Evolutionary conservation across 202 grass and related monocot genomes (phyloP).

Genomic region (Eragrostis tef): DNA sequence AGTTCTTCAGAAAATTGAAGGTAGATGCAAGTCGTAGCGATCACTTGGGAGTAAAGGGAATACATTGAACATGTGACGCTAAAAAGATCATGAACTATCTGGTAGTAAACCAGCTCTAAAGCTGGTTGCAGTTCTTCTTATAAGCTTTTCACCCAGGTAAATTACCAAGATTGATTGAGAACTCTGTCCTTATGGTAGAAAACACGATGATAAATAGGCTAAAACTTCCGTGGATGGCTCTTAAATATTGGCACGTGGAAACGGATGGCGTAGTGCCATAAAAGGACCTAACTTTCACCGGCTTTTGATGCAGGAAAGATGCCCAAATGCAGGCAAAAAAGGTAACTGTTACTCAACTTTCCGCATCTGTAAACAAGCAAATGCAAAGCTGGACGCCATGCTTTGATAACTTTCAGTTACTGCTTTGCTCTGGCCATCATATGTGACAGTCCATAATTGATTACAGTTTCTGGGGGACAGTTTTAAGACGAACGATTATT

Average conservation of each 20-base stretch:
- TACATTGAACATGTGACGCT: not conserved
- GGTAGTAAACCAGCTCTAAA: too few species aligned
- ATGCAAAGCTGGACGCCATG: conserved; percentile 21
- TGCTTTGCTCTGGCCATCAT: not conserved
- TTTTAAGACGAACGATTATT: not conserved
- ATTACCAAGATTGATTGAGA: too few species aligned
- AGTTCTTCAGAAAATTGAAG: not conserved
- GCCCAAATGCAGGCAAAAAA: conserved; percentile 10
- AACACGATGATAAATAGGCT: not conserved
- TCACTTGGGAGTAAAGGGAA: conserved; percentile 36
- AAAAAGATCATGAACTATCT: too few species aligned
- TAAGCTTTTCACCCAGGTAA: too few species aligned
- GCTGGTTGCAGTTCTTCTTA: too few species aligned
- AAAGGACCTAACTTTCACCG: not conserved
- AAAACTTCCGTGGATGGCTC: too few species aligned
- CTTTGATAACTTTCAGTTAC: conserved; percentile 5
- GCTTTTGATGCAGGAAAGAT: conserved; percentile 39
- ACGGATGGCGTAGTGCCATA: not conserved
- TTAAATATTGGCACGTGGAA: not conserved
- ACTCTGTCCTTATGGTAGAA: too few species aligned
- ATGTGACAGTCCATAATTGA: not conserved
- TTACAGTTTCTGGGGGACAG: not conserved
- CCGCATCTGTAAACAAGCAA: not conserved
- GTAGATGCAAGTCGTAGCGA: not conserved
- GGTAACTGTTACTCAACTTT: not conserved